Conservation (phyloP, 495 filamentous ascomycete species). For the Ramalina intermedia region DNA sequence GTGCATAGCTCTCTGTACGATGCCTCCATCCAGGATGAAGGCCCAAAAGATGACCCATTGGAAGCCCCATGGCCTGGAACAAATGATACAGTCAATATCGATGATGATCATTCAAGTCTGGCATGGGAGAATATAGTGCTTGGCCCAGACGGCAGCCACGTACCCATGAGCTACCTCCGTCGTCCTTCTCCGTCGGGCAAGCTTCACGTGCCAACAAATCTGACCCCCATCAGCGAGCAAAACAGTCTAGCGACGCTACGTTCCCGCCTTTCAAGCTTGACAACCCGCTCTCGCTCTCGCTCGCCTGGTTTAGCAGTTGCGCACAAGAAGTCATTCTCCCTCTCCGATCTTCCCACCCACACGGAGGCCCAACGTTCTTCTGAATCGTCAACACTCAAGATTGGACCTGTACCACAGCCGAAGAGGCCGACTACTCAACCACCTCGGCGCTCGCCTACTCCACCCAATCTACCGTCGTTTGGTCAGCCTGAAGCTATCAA, state of each 20-base stretch:
- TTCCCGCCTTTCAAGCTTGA: not conserved
- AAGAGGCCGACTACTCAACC: conserved; percentile 25
- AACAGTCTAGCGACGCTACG: conserved; percentile 9
- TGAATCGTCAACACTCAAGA: conserved; percentile 1
- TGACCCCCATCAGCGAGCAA: conserved; percentile 11
- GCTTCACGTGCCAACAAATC: conserved; percentile 5
- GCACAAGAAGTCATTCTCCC: conserved; percentile 10
- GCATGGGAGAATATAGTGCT: conserved; percentile 6
- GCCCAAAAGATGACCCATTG: conserved; percentile 3
- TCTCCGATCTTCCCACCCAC: conserved; percentile 8
- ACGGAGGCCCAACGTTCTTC: conserved; percentile 16
- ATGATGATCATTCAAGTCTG: not conserved
- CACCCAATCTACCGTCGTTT: conserved; percentile 34
- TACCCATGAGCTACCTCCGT: conserved; percentile 10
- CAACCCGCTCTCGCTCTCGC: conserved; percentile 5
- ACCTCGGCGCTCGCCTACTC: conserved; percentile 28
- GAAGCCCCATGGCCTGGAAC: not conserved
- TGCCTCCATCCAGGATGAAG: conserved; percentile 21
- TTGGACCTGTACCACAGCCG: conserved; percentile 19
- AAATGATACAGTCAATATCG: not conserved
- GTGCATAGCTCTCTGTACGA: conserved; percentile 31
- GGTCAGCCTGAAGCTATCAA: conserved; percentile 28
- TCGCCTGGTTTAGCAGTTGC: conserved; percentile 5
- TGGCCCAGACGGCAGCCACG: conserved; percentile 3
- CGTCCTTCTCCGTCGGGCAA: not conserved